Evolutionary conservation across 1,284 basidiomycete species (phyloP).

Genomic region (Austroboletus rostrupii): DNA sequence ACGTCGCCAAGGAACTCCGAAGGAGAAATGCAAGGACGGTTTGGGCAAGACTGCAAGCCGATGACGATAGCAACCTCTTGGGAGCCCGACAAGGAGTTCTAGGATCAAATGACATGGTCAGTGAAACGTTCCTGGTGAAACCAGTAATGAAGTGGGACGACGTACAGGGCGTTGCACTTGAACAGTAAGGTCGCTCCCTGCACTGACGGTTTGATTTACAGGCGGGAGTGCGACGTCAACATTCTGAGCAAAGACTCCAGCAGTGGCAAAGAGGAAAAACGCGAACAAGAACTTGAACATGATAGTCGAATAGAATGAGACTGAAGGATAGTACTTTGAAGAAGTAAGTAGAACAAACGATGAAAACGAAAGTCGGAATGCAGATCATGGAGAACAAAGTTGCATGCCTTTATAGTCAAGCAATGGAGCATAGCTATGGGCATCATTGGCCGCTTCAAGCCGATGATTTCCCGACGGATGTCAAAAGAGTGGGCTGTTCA

Average conservation of each 20-base stretch:
- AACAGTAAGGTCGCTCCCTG: slow-evolving; percentile 18
- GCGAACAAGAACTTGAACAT: slow-evolving; percentile 15
- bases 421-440: not conserved
- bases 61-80: slow-evolving; percentile 29
- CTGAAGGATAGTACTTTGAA: not conserved
- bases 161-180: slow-evolving; percentile 26
- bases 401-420: slow-evolving; percentile 9
- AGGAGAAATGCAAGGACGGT: slow-evolving; percentile 13
- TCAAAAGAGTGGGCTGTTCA: not conserved
- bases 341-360: not conserved
- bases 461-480: not conserved
- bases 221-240: slow-evolving; percentile 15
- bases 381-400: not conserved
- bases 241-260: slow-evolving; percentile 19
- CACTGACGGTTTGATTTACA: slow-evolving; percentile 5
- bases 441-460: slow-evolving; percentile 4
- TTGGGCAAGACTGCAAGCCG: slow-evolving; percentile 26
- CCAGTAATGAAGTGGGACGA: not conserved
- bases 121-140: not conserved
- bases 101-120: not conserved
- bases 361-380: not conserved
- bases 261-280: slow-evolving; percentile 10
- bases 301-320: not conserved
- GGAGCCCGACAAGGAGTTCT: slow-evolving; percentile 24
- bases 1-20: slow-evolving; percentile 18